A percentile compares a stretch with the other conserved stretches of the same genome.
Evolutionary conservation across 2,329 filamentous ascomycete species (phyloP).

Genomic region (Phialophora tarda): DNA sequence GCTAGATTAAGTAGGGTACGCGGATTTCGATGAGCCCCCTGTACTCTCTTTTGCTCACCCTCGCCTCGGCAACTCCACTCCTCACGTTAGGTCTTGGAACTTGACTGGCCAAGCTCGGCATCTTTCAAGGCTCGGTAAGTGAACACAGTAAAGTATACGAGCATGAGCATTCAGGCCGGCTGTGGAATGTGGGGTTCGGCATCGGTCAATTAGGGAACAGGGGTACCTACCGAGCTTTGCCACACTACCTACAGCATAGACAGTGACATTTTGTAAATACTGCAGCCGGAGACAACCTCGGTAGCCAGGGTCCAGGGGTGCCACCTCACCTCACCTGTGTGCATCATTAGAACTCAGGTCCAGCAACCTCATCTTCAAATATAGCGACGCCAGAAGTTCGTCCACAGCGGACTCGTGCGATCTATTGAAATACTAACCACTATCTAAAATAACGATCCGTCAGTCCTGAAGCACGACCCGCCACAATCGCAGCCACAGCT

Average conservation of each 20-base stretch:
- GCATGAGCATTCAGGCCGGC: background rate
- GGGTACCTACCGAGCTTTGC: background rate
- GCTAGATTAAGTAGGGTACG: background rate
- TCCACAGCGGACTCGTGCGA: no score
- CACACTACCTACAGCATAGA: no score
- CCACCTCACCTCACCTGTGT: no score
- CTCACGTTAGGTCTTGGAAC: background rate
- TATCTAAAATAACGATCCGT: no score
- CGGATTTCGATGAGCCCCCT: background rate
- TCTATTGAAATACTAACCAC: no score
- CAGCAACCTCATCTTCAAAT: no score
- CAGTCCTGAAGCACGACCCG: no score
- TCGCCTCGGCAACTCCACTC: no score
- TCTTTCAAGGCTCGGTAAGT: background rate
- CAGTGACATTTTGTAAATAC: background rate
- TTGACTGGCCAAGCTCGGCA: background rate
- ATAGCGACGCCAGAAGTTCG: no score
- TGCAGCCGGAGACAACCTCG: background rate
- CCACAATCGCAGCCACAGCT: background rate
- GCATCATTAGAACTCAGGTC: no score
- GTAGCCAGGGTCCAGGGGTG: background rate
- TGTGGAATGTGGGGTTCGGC: background rate
- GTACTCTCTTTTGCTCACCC: background rate
- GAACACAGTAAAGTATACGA: background rate
- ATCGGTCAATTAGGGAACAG: background rate